These are phyloP conservation scores for Penicillium macrosclerotiorum DNA, from an alignment of 495 filamentous ascomycete species.

Conservation along the genomic window DNA sequence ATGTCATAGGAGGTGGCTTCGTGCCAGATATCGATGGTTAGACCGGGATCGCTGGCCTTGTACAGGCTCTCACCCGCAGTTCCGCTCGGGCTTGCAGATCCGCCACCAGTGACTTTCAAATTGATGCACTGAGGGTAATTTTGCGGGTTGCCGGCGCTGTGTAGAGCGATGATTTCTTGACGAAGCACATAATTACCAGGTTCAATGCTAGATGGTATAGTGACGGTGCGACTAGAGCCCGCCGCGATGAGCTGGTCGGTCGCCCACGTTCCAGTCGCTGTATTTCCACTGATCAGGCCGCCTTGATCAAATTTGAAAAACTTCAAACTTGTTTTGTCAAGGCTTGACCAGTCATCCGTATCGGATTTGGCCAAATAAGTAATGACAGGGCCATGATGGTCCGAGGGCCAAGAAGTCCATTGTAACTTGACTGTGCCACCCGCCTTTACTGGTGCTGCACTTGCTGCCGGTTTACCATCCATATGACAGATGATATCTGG, in stretches of 20 bases:
- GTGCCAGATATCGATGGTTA: conserved; percentile 62
- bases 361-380: conserved; percentile 72
- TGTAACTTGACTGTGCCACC: conserved; percentile 55
- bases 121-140: conserved; percentile 76
- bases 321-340: conserved; percentile 58
- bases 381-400: conserved; percentile 67
- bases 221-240: conserved; percentile 65
- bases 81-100: conserved; percentile 53
- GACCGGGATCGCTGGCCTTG: conserved; percentile 54
- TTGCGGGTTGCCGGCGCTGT: conserved; percentile 57
- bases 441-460: too few relatives aligned
- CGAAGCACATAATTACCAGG: conserved; percentile 72
- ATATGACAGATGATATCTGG: too few relatives aligned
- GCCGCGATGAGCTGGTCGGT: conserved; percentile 60
- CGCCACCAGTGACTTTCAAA: conserved; percentile 62
- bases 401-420: conserved; percentile 64
- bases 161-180: conserved; percentile 76
- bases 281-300: conserved; percentile 51
- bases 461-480: too few relatives aligned
- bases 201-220: conserved; percentile 59
- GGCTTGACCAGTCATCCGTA: conserved; percentile 60
- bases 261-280: conserved; percentile 58
- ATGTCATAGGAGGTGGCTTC: conserved; percentile 47
- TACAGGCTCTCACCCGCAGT: conserved; percentile 60
- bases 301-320: conserved; percentile 72